Evolutionary conservation across 148 eudicot genomes (phyloP).

Genomic region (Rhododendron ovatum): DNA sequence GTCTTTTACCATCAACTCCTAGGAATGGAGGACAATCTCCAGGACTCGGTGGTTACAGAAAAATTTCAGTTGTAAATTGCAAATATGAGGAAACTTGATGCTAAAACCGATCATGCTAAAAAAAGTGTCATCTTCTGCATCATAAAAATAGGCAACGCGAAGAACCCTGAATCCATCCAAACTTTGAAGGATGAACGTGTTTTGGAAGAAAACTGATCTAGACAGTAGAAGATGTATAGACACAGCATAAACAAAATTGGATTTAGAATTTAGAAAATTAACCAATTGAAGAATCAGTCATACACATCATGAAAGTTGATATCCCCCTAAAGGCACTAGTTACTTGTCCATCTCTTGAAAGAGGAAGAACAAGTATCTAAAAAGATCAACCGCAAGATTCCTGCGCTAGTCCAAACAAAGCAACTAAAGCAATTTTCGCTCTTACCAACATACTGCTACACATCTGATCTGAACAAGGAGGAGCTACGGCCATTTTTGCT

Average conservation of each 20-base stretch:
- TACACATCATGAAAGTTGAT: not conserved
- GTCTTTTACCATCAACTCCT: not conserved
- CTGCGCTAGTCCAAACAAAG: not conserved
- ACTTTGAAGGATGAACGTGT: not conserved
- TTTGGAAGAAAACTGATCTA: not conserved
- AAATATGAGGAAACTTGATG: not conserved
- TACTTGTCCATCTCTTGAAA: not conserved
- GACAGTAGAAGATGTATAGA: not conserved
- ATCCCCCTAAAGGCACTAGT: not conserved
- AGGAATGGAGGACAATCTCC: not conserved
- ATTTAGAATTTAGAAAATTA: not conserved
- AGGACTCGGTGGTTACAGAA: not conserved
- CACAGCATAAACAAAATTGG: not conserved
- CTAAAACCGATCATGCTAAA: not conserved
- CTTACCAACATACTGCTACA: not conserved
- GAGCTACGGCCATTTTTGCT: not conserved
- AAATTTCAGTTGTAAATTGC: not conserved
- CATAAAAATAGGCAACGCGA: not conserved
- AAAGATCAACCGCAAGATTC: not conserved
- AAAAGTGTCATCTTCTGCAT: not conserved
- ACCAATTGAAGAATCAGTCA: not conserved
- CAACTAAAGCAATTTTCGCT: not conserved
- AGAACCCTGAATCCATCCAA: not conserved
- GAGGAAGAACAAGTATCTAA: not conserved
- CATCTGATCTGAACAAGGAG: not conserved